Evolutionary conservation across 306 rosid species (phyloP).

Genomic region (Abrus pulchellus): DNA sequence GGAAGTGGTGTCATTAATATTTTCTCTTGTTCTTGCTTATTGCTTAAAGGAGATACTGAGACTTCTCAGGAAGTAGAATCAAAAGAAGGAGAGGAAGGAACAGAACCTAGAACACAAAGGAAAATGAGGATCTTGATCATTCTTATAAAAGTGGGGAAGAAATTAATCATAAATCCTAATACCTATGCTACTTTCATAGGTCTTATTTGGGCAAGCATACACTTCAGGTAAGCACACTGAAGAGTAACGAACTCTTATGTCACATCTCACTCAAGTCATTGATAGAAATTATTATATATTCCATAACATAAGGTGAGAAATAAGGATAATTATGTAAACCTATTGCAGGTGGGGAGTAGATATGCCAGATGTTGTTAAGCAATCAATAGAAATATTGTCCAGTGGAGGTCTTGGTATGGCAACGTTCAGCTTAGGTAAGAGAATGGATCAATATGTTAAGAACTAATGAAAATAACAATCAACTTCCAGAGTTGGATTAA

Average conservation of each 20-base stretch:
- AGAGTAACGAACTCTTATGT: neutral
- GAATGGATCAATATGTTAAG: neutral
- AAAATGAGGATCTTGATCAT: constrained; percentile 61
- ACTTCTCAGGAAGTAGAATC: constrained; percentile 60
- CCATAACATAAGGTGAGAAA: neutral
- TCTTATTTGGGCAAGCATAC: constrained; percentile 84
- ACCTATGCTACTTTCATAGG: constrained; percentile 90
- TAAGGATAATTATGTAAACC: constrained; percentile 1
- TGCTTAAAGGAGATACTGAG: constrained; percentile 65
- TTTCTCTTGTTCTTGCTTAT: constrained; percentile 41
- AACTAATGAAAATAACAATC: neutral
- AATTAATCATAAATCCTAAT: constrained; percentile 80
- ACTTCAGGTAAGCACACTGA: constrained; percentile 63
- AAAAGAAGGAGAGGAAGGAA: constrained; percentile 74
- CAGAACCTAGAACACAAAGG: constrained; percentile 50
- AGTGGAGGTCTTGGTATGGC: constrained; percentile 98
- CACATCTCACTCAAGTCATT: constrained; percentile 12
- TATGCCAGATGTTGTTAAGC: constrained; percentile 73
- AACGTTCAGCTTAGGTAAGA: constrained; percentile 94
- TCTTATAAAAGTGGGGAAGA: constrained; percentile 79
- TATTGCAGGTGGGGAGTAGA: constrained; percentile 81
- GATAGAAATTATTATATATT: neutral
- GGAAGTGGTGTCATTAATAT: constrained; percentile 26
- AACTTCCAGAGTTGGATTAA: constrained; percentile 20
- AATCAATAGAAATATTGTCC: constrained; percentile 72